A percentile compares a stretch with the other conserved stretches of the same genome.
These are phyloP conservation scores for Cucurbita pepo DNA, from an alignment of 306 rosid genomes.

Conservation along the genomic window DNA sequence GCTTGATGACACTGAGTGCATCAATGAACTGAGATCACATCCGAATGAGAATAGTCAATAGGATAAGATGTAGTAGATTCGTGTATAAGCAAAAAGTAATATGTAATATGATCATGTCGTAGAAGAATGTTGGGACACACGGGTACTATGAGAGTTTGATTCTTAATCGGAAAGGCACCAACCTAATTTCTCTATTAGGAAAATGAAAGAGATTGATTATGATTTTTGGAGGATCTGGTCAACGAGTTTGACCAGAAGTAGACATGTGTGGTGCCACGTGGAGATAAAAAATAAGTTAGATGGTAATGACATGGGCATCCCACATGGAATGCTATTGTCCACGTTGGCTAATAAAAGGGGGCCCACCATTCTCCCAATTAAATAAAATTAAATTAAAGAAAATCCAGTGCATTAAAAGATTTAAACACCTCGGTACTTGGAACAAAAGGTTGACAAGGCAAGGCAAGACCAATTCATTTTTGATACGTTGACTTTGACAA, in stretches of 20 bases:
- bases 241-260: slow-evolving; percentile 3
- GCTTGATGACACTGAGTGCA: too few species aligned
- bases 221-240: neutral
- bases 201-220: neutral
- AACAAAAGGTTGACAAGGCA: neutral
- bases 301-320: slow-evolving; percentile 12
- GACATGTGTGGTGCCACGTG: slow-evolving; percentile 7
- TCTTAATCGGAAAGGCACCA: too few species aligned
- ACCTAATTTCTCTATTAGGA: too few species aligned
- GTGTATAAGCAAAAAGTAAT: too few species aligned
- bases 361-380: neutral
- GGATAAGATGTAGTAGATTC: too few species aligned
- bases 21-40: too few species aligned
- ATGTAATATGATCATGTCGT: too few species aligned
- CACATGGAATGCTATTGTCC: slow-evolving; percentile 19
- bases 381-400: neutral
- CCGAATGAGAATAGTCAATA: too few species aligned
- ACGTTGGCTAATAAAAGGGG: neutral
- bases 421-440: neutral
- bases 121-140: too few species aligned
- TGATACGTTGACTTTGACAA: neutral
- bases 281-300: neutral
- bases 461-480: neutral
- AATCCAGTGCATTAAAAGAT: neutral
- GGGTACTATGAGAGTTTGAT: too few species aligned